Evolutionary conservation across 2,329 filamentous ascomycete species (phyloP).

Genomic region (Pseudocercospora fijiensis): DNA sequence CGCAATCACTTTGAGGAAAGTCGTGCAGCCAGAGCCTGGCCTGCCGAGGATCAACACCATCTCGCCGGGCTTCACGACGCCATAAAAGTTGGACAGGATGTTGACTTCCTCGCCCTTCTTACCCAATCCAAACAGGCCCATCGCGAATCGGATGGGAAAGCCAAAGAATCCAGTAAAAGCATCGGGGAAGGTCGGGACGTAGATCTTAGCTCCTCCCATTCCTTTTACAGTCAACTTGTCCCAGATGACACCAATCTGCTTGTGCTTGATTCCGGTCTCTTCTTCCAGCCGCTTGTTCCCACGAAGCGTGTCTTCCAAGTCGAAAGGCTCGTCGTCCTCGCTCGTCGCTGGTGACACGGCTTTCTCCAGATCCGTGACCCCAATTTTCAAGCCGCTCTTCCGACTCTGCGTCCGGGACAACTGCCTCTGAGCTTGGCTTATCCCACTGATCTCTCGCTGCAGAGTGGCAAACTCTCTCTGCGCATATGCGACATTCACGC

Average conservation of each 20-base stretch:
- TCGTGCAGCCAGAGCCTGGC: constrained; percentile 62
- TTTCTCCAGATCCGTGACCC: constrained; percentile 60
- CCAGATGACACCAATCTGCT: constrained; percentile 68
- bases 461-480: constrained; percentile 70
- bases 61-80: constrained; percentile 70
- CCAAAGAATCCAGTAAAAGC: constrained; percentile 69
- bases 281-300: constrained; percentile 69
- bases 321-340: constrained; percentile 61
- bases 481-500: constrained; percentile 65
- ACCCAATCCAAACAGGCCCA: constrained; percentile 62
- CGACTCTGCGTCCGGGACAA: constrained; percentile 49
- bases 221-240: constrained; percentile 63
- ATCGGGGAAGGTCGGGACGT: constrained; percentile 61
- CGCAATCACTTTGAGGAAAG: constrained; percentile 55
- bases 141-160: constrained; percentile 61
- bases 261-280: constrained; percentile 73
- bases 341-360: constrained; percentile 46
- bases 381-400: constrained; percentile 40
- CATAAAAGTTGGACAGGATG: constrained; percentile 70
- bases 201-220: constrained; percentile 59
- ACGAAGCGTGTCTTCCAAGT: constrained; percentile 71
- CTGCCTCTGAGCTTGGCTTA: constrained; percentile 41
- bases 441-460: constrained; percentile 48
- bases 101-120: constrained; percentile 70
- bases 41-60: constrained; percentile 82